A percentile compares a stretch with the other conserved stretches of the same genome.
Evolutionary conservation across 2,329 filamentous ascomycete genomes (phyloP).

Genomic region (Diaporthe citrichinensis): DNA sequence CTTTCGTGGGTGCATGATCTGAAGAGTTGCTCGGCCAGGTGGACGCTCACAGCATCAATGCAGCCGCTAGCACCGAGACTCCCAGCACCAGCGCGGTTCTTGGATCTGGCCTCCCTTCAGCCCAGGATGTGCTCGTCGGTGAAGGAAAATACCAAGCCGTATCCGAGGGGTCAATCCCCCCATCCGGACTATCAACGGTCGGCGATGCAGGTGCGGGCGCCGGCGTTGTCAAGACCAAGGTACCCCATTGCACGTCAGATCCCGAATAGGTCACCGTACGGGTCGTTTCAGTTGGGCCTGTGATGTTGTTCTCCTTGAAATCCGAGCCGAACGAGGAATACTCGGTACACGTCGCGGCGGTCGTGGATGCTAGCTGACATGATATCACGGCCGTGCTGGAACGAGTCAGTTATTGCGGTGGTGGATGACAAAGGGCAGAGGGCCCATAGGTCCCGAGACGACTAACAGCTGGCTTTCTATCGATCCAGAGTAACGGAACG

Average conservation of each 20-base stretch:
- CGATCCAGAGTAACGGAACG: constrained; percentile 48
- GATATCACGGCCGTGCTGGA: constrained; percentile 59
- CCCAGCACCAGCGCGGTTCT: constrained; percentile 3
- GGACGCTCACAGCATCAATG: neutral
- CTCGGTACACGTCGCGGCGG: constrained; percentile 62
- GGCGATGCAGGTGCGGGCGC: constrained; percentile 48
- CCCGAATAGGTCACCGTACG: constrained; percentile 62
- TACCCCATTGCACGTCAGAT: constrained; percentile 59
- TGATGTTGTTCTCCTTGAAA: constrained; percentile 55
- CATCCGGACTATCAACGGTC: constrained; percentile 37
- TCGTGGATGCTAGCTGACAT: constrained; percentile 58
- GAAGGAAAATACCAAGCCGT: constrained; percentile 41
- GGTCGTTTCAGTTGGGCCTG: constrained; percentile 59
- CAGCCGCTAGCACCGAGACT: neutral
- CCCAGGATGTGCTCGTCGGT: constrained; percentile 37
- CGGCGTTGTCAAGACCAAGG: constrained; percentile 58
- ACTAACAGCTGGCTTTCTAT: constrained; percentile 32
- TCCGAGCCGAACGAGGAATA: constrained; percentile 60
- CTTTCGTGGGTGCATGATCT: neutral
- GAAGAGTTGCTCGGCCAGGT: neutral
- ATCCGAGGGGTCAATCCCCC: constrained; percentile 33
- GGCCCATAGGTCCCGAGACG: neutral
- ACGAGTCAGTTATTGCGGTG: neutral
- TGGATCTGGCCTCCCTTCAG: neutral
- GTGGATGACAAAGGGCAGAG: constrained; percentile 17